Base-by-base conservation (phyloP, 192 early-diverging fungal species). In the Linnemannia hyalina region DNA sequence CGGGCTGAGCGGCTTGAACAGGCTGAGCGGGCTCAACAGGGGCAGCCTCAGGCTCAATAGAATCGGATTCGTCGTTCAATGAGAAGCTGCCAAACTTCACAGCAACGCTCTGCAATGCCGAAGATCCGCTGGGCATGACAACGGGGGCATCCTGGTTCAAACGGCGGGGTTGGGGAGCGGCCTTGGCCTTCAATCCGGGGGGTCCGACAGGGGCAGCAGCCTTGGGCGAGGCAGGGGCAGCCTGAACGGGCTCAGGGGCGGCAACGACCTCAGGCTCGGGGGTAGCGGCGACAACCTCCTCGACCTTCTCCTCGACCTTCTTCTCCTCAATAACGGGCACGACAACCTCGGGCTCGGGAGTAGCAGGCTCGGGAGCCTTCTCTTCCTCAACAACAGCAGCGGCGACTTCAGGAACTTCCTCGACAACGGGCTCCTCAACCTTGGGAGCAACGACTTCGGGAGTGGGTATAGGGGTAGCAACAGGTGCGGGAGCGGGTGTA, bases 141-240 rank as follows among this genome's bases (percentile, higher is more conserved):
- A 98, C 96, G 65, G 97, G 92, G 10, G 94, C 94, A 87, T 97
- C 96, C 85, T 98, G 97, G 73, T 95, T 95, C 78, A 97, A 89
- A 82, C 95, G 95, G 80, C 96, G 94, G 38, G 92, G 65, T 36
- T 89, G 83, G 38, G 87, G 52, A 29, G 82, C 76, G 22, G 89
- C 42, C 70, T 90, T 92, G 42, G 69, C 57, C 63, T 90, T 84
- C 55, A 91, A 68, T 78, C 85, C 90, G 60, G 92, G 88, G 65
- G 90, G 87, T 74, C 89, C 87, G 57, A 84, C 81, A 35, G 88
- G 75, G 15, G 71, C 55, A 22, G 63, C 57, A 47, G 84, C 77
- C 71, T 80, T 68, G n/a, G 78, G 75, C 9, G 76, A 77, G 54
- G 54, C 26, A 9, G 80, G n/a, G 26, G 74, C 71, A 18, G 81